Conservation (phyloP, 192 early-diverging fungal species). For the Allomyces macrogynus region DNA sequence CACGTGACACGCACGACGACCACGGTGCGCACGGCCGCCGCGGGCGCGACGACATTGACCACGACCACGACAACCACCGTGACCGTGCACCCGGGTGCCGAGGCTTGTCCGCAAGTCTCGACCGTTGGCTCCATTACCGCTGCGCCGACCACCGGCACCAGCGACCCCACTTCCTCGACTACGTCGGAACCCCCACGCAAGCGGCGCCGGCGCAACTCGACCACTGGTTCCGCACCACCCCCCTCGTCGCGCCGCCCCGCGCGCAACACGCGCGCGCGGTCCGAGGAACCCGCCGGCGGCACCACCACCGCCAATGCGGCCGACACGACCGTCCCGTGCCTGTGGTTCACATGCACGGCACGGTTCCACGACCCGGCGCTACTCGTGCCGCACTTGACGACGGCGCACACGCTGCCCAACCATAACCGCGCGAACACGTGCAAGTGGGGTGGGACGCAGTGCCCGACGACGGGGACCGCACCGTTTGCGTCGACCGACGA, state of each 20-base stretch:
- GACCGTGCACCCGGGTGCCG: background rate
- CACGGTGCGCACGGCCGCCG: background rate
- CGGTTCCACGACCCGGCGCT: slow-evolving; percentile 13
- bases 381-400: slow-evolving; percentile 19
- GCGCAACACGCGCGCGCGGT: background rate
- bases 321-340: slow-evolving; percentile 6
- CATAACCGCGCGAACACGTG: slow-evolving; percentile 2
- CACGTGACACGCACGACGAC: background rate
- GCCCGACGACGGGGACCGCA: background rate
- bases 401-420: slow-evolving; percentile 16
- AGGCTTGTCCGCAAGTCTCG: no score
- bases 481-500: slow-evolving; percentile 7
- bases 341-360: slow-evolving; percentile 20
- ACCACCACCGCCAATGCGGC: no score
- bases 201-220: background rate
- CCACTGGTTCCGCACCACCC: background rate
- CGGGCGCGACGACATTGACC: background rate
- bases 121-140: no score
- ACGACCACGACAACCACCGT: background rate
- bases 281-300: background rate
- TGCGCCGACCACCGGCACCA: no score
- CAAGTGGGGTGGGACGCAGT: background rate
- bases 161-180: no score
- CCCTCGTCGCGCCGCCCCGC: background rate
- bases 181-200: no score